These are phyloP conservation scores for Datura wrightii DNA, from an alignment of 257 asterid species.

Conservation along the genomic window DNA sequence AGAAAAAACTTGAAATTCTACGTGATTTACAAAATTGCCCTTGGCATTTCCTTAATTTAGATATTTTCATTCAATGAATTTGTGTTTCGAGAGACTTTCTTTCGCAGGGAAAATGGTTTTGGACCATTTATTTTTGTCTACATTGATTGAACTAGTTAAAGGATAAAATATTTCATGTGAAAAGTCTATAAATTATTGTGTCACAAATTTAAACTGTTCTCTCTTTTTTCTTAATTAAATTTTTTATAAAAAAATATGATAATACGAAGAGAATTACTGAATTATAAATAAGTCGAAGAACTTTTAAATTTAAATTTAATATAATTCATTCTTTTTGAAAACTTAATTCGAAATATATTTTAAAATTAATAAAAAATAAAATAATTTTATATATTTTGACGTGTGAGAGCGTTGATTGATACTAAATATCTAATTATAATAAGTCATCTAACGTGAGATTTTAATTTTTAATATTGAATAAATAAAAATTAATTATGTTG, in stretches of 20 bases:
- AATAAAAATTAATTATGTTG: neutral
- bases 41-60: neutral
- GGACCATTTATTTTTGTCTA: neutral
- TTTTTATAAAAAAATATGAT: neutral
- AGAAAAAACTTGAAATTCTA: neutral
- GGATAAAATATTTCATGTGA: neutral
- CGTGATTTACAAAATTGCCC: conserved; percentile 17
- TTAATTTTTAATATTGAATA: neutral
- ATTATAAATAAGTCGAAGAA: neutral
- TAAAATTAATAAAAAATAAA: neutral
- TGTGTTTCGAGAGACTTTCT: neutral
- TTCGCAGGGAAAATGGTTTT: neutral
- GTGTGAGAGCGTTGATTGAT: neutral
- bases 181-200: neutral
- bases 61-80: neutral
- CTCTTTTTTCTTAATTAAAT: neutral
- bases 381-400: neutral
- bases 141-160: neutral
- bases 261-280: neutral
- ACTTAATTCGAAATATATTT: neutral
- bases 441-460: neutral
- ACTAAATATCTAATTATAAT: neutral
- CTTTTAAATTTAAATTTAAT: neutral
- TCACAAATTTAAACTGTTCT: neutral
- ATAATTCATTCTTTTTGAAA: neutral